Percentiles rank a stretch among this genome's conserved stretches.
phyloP scores from a whole-genome alignment of 345 rosid genomes.

The Camelina hispida region DNA sequence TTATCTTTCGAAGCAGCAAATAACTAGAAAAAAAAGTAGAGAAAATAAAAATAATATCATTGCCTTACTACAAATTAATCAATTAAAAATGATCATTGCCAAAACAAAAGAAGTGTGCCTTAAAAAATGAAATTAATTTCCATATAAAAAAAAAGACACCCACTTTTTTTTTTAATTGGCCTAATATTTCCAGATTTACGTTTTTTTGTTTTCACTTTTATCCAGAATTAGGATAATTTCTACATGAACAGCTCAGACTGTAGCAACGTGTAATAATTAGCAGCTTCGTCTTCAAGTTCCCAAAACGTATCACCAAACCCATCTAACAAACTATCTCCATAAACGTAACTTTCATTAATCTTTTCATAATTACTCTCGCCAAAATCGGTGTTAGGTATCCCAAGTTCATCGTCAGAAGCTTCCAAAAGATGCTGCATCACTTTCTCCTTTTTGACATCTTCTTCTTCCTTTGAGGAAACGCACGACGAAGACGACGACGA shows the following conservation, averaged over 20 bases:
- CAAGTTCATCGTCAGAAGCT: constrained; percentile 91
- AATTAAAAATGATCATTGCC: constrained; percentile 25
- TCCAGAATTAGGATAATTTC: not conserved
- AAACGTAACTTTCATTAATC: constrained; percentile 20
- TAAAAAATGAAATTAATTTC: constrained; percentile 37
- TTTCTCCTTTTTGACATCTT: constrained; percentile 47
- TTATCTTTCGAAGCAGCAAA: not conserved
- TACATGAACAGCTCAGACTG: constrained; percentile 70
- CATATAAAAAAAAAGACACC: constrained; percentile 32
- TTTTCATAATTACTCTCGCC: constrained; percentile 36
- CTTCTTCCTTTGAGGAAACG: constrained; percentile 39
- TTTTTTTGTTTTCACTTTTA: not conserved
- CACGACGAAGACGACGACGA: constrained; percentile 21
- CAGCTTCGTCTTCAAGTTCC: constrained; percentile 82
- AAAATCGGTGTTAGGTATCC: constrained; percentile 60
- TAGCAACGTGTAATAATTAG: constrained; percentile 62
- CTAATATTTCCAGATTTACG: constrained; percentile 12
- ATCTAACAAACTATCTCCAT: constrained; percentile 42
- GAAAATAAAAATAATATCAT: not conserved
- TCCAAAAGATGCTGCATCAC: constrained; percentile 79
- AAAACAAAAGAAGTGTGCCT: constrained; percentile 29
- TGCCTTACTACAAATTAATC: constrained; percentile 19
- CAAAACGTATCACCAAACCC: constrained; percentile 63
- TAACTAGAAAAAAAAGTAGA: not conserved
- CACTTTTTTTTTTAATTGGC: constrained; percentile 13